Evolutionary conservation across 306 rosid genomes (phyloP), one percentile per base, ranked within the genome.

Genomic region (Quercus suber): DNA sequence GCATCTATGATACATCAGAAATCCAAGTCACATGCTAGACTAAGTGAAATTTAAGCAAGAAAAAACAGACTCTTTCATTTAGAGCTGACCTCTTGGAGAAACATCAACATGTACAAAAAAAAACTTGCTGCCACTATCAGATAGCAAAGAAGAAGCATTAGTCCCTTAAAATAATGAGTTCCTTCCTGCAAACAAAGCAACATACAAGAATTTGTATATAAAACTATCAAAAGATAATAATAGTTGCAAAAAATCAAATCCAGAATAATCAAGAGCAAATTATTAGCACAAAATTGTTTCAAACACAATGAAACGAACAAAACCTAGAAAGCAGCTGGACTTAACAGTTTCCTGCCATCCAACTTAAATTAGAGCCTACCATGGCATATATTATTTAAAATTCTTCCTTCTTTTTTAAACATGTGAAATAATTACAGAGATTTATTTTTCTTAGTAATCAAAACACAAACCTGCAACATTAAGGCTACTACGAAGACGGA

Each of bases 51-150:
- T 58, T 41, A 6, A 25, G 19, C 9, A 3, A 28, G 19, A 11
- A 8, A 52, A 15, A 25, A 58, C 6, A 55, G 18, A 43, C 65
- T 10, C 28, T 2, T 25, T 53, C 61, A 61, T 20, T 64, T 19
- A 67, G 11, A 33, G 35, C 80, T 60, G 27, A 80, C 81, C 90
- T 65, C 58, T 74, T 35, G 76, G 31, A 28, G 81, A 28, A 71
- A 88, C 86, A 79, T 90, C 97, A 17, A 82, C 87, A 59, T 93
- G 96, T 78, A 93, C 94, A 83, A 88, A 93, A n/a, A 73, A 23
- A 93, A 90, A 80, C 97, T 88, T 31, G 94, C 97, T 28, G 96
- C 92, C 6, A 90, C 94, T 77, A 90, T 93, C 78, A 93, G 88
- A 87, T 93, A 90, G 86, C 96, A 89, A 23, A 93, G 88, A 68